phyloP scores from a whole-genome alignment of 192 early-diverging fungal species.

The Entrophospora sp. region DNA sequence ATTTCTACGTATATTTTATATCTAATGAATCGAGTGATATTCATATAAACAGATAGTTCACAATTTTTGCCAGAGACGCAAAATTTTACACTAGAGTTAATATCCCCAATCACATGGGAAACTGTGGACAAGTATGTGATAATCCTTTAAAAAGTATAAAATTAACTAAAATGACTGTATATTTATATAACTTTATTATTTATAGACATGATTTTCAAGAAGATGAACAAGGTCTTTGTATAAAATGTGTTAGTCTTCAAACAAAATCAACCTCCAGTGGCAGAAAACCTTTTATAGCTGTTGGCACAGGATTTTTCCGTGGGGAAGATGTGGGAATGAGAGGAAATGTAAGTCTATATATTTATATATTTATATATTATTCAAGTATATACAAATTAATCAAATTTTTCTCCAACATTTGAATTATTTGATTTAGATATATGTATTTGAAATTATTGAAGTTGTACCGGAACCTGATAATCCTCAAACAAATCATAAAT shows the following conservation, averaged over 20 bases:
- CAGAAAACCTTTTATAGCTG: slow-evolving; percentile 73
- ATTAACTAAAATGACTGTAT: slow-evolving; percentile 23
- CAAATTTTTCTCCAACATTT: neutral
- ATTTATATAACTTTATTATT: slow-evolving; percentile 13
- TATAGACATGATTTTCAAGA: slow-evolving; percentile 54
- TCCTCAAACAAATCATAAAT: slow-evolving; percentile 88
- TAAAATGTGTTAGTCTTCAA: slow-evolving; percentile 73
- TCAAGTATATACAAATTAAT: neutral
- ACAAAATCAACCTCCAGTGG: slow-evolving; percentile 79
- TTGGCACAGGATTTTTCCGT: slow-evolving; percentile 78
- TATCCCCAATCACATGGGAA: slow-evolving; percentile 94
- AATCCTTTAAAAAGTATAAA: too few species aligned
- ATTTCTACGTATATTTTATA: too few species aligned
- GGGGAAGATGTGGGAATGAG: slow-evolving; percentile 88
- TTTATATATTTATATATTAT: neutral
- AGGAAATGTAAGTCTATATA: slow-evolving; percentile 52
- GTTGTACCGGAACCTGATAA: slow-evolving; percentile 92
- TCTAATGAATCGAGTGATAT: neutral
- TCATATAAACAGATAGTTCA: slow-evolving; percentile 24
- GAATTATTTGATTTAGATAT: slow-evolving; percentile 44
- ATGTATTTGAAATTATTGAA: slow-evolving; percentile 91
- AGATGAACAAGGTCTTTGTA: slow-evolving; percentile 74
- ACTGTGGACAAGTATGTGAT: slow-evolving; percentile 64
- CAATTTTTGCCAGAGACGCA: slow-evolving; percentile 54
- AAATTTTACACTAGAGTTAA: slow-evolving; percentile 67